Percentiles rank a stretch among this genome's conserved stretches.
Evolutionary conservation across 2,329 filamentous ascomycete genomes (phyloP).

Genomic region (Botryotinia globosa): DNA sequence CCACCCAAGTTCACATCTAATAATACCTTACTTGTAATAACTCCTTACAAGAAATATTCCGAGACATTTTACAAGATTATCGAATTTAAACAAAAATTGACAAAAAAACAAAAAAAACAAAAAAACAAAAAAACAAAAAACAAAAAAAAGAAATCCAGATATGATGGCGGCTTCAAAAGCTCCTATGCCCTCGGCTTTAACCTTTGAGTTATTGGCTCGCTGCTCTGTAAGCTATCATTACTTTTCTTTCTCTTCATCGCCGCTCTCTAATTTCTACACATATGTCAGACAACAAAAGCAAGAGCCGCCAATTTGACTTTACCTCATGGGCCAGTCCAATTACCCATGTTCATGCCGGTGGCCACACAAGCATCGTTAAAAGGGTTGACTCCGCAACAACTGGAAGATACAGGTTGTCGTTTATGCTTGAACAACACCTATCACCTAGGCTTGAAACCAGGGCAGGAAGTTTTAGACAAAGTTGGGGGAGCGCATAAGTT

Average conservation of each 20-base stretch:
- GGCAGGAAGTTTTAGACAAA: conserved; percentile 80
- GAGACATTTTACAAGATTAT: not conserved
- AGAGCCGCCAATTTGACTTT: conserved; percentile 84
- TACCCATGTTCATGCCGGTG: conserved; percentile 98
- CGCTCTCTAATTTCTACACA: conserved; percentile 11
- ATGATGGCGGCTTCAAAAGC: conserved; percentile 22
- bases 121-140: too few relatives aligned
- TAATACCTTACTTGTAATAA: too few relatives aligned
- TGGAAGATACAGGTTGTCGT: conserved; percentile 84
- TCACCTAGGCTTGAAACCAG: conserved; percentile 90
- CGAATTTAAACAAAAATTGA: not conserved
- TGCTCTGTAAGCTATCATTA: conserved; percentile 64
- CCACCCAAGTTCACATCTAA: not conserved
- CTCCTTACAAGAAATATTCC: not conserved
- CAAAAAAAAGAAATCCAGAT: not conserved
- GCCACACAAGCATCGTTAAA: conserved; percentile 96
- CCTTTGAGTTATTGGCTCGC: conserved; percentile 71
- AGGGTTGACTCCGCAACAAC: conserved; percentile 85
- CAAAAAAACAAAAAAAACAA: too few relatives aligned
- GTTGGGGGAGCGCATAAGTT: conserved; percentile 91
- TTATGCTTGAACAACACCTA: conserved; percentile 98
- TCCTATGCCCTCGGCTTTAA: conserved; percentile 62
- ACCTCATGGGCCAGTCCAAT: conserved; percentile 84
- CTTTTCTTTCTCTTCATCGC: conserved; percentile 16
- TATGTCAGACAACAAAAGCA: conserved; percentile 79